Percentiles rank a stretch among this genome's conserved stretches.
These are phyloP conservation scores for Termitomyces sp. DNA, from an alignment of 768 basidiomycete genomes.

Conservation along the genomic window DNA sequence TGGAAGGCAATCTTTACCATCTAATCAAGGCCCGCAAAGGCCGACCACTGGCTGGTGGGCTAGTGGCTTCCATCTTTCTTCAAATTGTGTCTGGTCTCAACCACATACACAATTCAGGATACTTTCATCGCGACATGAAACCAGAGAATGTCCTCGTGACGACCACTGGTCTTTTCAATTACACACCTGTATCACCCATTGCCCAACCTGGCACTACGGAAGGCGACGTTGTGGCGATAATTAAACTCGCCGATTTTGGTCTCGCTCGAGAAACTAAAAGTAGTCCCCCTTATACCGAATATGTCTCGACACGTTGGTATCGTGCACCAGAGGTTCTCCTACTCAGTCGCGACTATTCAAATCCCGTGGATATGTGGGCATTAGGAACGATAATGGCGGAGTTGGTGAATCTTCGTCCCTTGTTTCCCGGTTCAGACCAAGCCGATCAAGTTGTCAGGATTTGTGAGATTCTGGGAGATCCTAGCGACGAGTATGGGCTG, in stretches of 20 bases:
- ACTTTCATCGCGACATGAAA: conserved; percentile 99
- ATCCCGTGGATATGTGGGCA: conserved; percentile 99
- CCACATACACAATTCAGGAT: conserved; percentile 90
- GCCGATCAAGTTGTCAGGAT: conserved; percentile 91
- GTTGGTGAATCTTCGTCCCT: conserved; percentile 87
- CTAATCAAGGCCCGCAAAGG: conserved; percentile 97
- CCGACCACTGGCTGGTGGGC: conserved; percentile 92
- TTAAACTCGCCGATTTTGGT: conserved; percentile 98
- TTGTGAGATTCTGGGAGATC: conserved; percentile 92
- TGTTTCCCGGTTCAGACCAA: conserved; percentile 93
- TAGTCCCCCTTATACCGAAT: conserved; percentile 94
- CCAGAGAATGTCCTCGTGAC: conserved; percentile 99
- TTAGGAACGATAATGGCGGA: conserved; percentile 98
- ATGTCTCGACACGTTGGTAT: conserved; percentile 99
- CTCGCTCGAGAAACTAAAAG: conserved; percentile 88
- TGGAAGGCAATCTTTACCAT: conserved; percentile 99
- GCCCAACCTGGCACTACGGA: conserved; percentile 59
- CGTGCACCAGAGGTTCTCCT: conserved; percentile 96
- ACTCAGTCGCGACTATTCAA: conserved; percentile 88
- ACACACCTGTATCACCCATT: conserved; percentile 73
- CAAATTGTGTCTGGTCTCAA: conserved; percentile 89
- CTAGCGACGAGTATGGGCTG: conserved; percentile 74
- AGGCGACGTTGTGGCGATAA: conserved; percentile 93
- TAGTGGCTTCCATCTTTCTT: conserved; percentile 91
- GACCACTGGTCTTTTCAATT: conserved; percentile 93